phyloP scores from a whole-genome alignment of 108 stramenopile genomes.

The Fragilaria radians region DNA sequence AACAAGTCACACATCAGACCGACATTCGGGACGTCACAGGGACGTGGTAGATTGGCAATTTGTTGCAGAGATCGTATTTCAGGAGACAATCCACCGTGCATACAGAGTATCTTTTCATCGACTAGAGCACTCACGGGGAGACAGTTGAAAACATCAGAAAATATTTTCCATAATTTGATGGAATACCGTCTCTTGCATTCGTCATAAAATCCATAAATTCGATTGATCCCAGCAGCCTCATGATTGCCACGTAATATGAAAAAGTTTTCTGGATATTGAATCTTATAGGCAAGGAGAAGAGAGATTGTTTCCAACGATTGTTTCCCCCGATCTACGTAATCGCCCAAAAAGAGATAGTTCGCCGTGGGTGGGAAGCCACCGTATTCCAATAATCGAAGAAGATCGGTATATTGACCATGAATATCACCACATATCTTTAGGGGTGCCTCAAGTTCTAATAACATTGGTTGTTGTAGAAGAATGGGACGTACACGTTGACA shows the following conservation, averaged over 20 bases:
- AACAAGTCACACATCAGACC: conserved; percentile 93
- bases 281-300: conserved; percentile 84
- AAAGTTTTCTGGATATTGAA: conserved; percentile 93
- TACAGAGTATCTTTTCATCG: conserved; percentile 95
- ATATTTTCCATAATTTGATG: conserved; percentile 91
- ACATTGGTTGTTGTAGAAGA: conserved; percentile 87
- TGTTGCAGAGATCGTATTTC: conserved; percentile 73
- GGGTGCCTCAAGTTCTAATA: conserved; percentile 91
- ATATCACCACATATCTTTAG: conserved; percentile 84
- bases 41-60: conserved; percentile 77
- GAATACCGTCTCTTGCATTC: conserved; percentile 90
- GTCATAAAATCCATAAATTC: conserved; percentile 85
- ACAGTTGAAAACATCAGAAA: conserved; percentile 95
- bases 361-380: conserved; percentile 64
- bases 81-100: conserved; percentile 91
- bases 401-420: conserved; percentile 86
- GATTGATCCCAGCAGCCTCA: conserved; percentile 91
- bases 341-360: conserved; percentile 87
- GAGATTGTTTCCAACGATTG: conserved; percentile 90
- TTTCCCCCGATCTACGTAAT: conserved; percentile 91
- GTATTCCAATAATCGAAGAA: conserved; percentile 77
- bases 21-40: conserved; percentile 89
- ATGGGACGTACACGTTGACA: conserved; percentile 70
- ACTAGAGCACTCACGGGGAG: conserved; percentile 87
- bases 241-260: conserved; percentile 93